Base-by-base conservation (phyloP, 768 basidiomycete species). In the Leccinum boreale region DNA sequence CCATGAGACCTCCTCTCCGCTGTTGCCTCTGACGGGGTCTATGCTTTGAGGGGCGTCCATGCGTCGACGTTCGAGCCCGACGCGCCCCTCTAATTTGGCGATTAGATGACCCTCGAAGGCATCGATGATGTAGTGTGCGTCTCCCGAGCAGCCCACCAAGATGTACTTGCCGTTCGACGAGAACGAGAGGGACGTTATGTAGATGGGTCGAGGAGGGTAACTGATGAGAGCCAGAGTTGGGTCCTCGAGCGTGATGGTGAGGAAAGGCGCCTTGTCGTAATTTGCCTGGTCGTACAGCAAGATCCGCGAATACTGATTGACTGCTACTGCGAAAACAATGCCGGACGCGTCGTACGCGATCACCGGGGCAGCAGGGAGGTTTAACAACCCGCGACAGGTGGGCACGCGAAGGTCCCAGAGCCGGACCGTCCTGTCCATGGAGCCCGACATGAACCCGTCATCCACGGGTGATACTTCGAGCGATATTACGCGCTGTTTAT, bases 391-490 rank as follows among this genome's bases (percentile, higher is more conserved):
- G 56, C 89, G 82, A 68, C 92, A 94, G 23, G 78, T 77, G 0
- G 86, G 84, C 12, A 86, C 78, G 47, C 95, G 87, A 42, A 98
- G 80, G 74, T 99, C 97, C 97, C 97, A 99, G 17, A 98, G 75
- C 26, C 96, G 85, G 19, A 98, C 95, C 1, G 94, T 98, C 67
- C 89, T 92, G 77, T 99, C 97, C 70, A 92, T 77, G 0, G 95
- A 92, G 2, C 87, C 91, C 11, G 96, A 97, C 81, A 99, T 89
- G 77, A 99, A 98, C 1, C 90, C 90, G 67, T 98, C 95, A 67
- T 98, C 92, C 1, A 89, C 80, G 1, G 97, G 97, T 0, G 91
- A 93, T 56, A 98, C 85, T 69, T 95, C 90, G 11, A 99, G 77
- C 0, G 95, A 96, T 33, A 90, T 81, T 3, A 99, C 97, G 57